Evolutionary conservation across 208 protist genomes (phyloP).

Genomic region (Trypanosoma boissoni): DNA sequence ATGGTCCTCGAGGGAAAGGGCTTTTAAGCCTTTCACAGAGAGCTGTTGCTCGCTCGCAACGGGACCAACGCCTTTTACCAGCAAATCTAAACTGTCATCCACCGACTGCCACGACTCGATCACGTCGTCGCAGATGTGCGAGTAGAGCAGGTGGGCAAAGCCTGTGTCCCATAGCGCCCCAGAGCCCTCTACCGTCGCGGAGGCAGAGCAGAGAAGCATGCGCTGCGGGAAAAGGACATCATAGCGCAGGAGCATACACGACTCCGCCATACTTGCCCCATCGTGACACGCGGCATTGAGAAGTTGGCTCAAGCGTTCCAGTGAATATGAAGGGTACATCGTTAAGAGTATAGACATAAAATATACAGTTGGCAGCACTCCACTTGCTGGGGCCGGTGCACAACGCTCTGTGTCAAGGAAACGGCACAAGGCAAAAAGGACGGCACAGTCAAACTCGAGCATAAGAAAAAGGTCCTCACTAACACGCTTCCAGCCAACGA

Average conservation of each 20-base stretch:
- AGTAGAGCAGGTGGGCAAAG: constrained; percentile 53
- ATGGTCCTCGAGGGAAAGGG: background rate
- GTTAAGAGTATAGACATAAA: constrained; percentile 47
- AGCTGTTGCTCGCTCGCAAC: constrained; percentile 17
- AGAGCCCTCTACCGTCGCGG: constrained; percentile 5
- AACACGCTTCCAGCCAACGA: constrained; percentile 37
- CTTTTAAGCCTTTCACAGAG: constrained; percentile 5
- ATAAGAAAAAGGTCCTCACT: constrained; percentile 57
- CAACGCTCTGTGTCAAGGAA: constrained; percentile 32
- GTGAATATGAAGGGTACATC: constrained; percentile 72
- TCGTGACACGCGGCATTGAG: constrained; percentile 43
- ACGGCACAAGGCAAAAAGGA: constrained; percentile 54
- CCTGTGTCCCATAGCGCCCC: constrained; percentile 22
- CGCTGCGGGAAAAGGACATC: constrained; percentile 56
- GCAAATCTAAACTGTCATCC: constrained; percentile 48
- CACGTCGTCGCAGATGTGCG: constrained; percentile 61
- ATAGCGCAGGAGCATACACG: constrained; percentile 52
- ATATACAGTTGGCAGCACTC: constrained; percentile 56
- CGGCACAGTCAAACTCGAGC: constrained; percentile 37
- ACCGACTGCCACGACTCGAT: constrained; percentile 58
- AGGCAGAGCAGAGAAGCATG: constrained; percentile 34
- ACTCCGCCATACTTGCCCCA: constrained; percentile 35
- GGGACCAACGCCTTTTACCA: background rate
- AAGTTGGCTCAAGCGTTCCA: constrained; percentile 40
- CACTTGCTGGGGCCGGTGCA: constrained; percentile 3